These are phyloP conservation scores for Ganoderma lingzhi DNA, from an alignment of 1,284 basidiomycete species.

Conservation along the genomic window DNA sequence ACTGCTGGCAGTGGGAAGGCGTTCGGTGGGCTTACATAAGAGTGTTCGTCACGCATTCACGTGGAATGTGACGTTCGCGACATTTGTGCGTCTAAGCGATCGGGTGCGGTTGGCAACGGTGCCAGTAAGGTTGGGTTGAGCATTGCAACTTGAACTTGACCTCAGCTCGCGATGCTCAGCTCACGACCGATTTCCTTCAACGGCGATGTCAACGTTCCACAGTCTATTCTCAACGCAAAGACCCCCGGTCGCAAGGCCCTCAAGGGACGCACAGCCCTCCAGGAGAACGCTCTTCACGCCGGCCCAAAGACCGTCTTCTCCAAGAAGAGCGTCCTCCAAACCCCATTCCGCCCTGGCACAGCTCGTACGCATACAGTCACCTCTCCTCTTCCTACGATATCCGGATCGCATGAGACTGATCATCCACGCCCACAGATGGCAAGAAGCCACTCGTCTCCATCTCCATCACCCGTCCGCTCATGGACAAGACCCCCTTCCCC, in stretches of 20 bases:
- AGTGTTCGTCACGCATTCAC: neutral
- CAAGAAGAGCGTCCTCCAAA: conserved; percentile 52
- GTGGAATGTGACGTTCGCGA: neutral
- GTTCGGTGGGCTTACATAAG: no score
- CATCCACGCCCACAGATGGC: conserved; percentile 21
- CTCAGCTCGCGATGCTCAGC: conserved; percentile 50
- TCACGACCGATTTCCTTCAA: conserved; percentile 50
- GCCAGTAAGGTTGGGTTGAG: no score
- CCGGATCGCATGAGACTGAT: neutral
- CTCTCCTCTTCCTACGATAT: neutral
- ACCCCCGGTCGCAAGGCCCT: conserved; percentile 58
- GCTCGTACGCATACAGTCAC: conserved; percentile 28
- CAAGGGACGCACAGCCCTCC: conserved; percentile 50
- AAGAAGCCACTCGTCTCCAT: conserved; percentile 34
- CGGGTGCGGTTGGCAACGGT: no score
- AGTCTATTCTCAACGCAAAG: conserved; percentile 45
- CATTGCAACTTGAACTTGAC: no score
- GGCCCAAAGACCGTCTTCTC: conserved; percentile 49
- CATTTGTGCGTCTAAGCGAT: neutral
- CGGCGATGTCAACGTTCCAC: conserved; percentile 33
- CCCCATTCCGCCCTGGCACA: conserved; percentile 42
- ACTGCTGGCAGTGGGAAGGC: no score
- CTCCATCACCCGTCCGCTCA: conserved; percentile 54
- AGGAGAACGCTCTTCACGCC: conserved; percentile 59
- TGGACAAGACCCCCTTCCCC: conserved; percentile 61